Evolutionary conservation across 1,284 basidiomycete genomes (phyloP), one percentile per base, ranked within the genome.

Genomic region (Malassezia furfur): DNA sequence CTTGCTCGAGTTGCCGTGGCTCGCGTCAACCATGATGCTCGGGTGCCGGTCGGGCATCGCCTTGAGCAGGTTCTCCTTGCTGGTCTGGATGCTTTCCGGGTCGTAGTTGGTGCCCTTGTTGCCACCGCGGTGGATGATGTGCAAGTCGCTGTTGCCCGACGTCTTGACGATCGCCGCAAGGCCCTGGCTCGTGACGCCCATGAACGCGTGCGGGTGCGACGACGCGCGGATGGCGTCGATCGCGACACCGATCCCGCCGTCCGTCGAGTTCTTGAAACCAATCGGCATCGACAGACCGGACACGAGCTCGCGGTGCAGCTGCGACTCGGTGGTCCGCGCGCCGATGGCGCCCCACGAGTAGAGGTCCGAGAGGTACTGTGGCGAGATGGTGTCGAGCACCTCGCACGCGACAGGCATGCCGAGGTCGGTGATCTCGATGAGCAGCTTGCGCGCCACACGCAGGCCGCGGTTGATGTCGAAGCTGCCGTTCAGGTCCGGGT

Each of bases 231-330:
- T 75, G 38, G 72, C 73, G 41, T 75, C 73, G 22, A 75, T 66
- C 15, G 73, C 73, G 9, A 75, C 73, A 48, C 65, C 62, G 36
- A 75, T 60, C 17, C 85, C 86, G 48, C 93, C 93, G 75, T 96
- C 91, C 5, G 93, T 96, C 51, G 91, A 91, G 76, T 98, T 98
- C 78, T 98, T 98, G 85, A 98, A 98, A n/a, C 93, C 88, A 60
- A 75, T 59, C 15, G 73, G 73, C 62, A 74, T 66, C 37, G 72
- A 70, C 8, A 73, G 62, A 45, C 72, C 73, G 5, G 68, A 73
- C 32, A 69, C 71, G 5, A 76, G 65, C 59, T 76, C 75, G 45
- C 75, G 63, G 59, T 76, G 75, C 87, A 75, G 60, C 59, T 75
- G 73, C 31, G 66, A 68, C 61, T 75, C 73, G 52, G 93, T 98